phyloP scores from a whole-genome alignment of 768 basidiomycete genomes.

The Lactifluus echinatus region DNA sequence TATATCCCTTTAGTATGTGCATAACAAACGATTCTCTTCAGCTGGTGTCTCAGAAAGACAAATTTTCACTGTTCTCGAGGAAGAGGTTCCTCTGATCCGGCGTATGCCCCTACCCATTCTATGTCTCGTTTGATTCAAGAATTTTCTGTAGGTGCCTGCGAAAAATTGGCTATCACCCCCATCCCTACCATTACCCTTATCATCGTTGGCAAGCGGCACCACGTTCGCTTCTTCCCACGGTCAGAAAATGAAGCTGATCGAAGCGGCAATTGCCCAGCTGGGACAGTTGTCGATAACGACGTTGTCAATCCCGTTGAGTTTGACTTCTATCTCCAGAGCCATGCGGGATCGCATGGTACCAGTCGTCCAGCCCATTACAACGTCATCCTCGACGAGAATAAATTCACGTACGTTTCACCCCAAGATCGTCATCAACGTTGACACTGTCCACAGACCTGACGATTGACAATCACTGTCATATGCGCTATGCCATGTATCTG shows the following conservation, averaged over 20 bases:
- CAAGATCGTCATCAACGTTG: not conserved
- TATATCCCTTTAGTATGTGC: not conserved
- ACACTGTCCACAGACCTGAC: conserved; percentile 41
- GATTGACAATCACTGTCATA: conserved; percentile 63
- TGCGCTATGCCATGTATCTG: conserved; percentile 73
- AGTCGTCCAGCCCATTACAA: conserved; percentile 59
- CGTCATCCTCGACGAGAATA: conserved; percentile 45
- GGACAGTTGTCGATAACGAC: conserved; percentile 66
- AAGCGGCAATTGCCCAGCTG: conserved; percentile 67
- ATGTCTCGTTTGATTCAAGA: not conserved
- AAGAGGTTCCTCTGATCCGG: conserved; percentile 51
- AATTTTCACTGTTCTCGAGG: conserved; percentile 40
- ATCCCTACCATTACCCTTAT: conserved; percentile 64
- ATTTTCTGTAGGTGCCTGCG: conserved; percentile 50
- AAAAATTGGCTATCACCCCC: conserved; percentile 45
- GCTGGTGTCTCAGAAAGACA: conserved; percentile 53
- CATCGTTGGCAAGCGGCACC: conserved; percentile 73
- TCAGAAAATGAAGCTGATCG: conserved; percentile 41
- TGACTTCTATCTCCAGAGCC: conserved; percentile 73
- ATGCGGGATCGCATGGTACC: conserved; percentile 69
- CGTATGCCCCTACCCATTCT: conserved; percentile 30
- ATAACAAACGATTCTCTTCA: conserved; percentile 14
- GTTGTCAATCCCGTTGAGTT: conserved; percentile 64
- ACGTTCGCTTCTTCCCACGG: conserved; percentile 53
- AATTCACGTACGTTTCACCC: conserved; percentile 42